Conservation (phyloP, 139 green algal species). For the Raphidocelis subcapitata region DNA sequence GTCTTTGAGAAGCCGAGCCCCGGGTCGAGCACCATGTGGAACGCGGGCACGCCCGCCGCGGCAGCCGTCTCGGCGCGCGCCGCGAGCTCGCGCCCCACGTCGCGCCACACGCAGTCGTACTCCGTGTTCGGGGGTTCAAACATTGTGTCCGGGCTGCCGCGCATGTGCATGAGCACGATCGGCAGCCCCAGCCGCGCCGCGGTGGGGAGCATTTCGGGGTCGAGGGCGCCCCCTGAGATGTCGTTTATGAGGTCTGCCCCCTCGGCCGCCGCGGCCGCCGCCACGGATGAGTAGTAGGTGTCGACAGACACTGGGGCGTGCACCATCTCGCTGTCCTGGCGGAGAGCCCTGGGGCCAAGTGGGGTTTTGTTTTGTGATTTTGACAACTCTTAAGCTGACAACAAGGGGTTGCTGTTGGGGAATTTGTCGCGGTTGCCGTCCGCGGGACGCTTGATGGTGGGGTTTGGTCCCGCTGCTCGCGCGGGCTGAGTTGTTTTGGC, state of each 20-base stretch:
- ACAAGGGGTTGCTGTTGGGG: neutral
- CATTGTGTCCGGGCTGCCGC: slow-evolving; percentile 87
- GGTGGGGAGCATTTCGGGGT: slow-evolving; percentile 48
- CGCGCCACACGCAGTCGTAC: slow-evolving; percentile 58
- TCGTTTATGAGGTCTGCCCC: slow-evolving; percentile 97
- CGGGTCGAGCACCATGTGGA: slow-evolving; percentile 87
- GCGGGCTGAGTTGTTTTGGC: too few relatives aligned
- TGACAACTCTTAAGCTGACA: neutral
- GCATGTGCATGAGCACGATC: slow-evolving; percentile 97
- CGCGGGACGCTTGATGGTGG: too few relatives aligned
- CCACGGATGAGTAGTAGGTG: slow-evolving; percentile 90
- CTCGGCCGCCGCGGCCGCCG: slow-evolving; percentile 59
- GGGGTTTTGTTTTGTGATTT: neutral
- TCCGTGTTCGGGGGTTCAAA: slow-evolving; percentile 41
- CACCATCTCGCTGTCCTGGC: slow-evolving; percentile 33
- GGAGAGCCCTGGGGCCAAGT: slow-evolving; percentile 39
- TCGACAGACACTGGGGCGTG: slow-evolving; percentile 81
- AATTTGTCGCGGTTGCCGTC: too few relatives aligned
- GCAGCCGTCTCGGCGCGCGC: slow-evolving; percentile 49
- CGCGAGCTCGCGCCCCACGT: slow-evolving; percentile 65
- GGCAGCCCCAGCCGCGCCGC: slow-evolving; percentile 80
- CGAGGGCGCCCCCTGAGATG: slow-evolving; percentile 81
- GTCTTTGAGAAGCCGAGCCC: slow-evolving; percentile 93
- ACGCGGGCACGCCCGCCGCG: slow-evolving; percentile 76
- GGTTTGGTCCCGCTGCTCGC: too few relatives aligned